These are phyloP conservation scores for Glycyrrhiza uralensis DNA, from an alignment of 306 rosid genomes.

Conservation along the genomic window DNA sequence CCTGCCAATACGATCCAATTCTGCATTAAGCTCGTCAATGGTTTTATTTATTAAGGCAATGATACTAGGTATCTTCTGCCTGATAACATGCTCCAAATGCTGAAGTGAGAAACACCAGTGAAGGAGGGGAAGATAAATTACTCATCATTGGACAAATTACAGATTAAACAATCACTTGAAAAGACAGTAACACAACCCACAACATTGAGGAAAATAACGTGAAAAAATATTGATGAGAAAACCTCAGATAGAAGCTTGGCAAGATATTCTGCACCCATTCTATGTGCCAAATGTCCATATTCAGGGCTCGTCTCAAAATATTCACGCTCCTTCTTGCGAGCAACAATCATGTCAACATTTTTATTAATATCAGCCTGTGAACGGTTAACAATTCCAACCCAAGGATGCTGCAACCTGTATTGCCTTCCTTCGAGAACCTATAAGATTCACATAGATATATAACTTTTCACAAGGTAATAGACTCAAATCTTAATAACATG, in stretches of 20 bases:
- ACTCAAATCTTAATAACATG: not conserved
- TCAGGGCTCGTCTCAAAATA: conserved; percentile 90
- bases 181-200: not conserved
- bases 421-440: conserved; percentile 91
- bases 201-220: not conserved
- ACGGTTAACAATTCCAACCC: conserved; percentile 96
- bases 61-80: conserved; percentile 80
- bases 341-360: conserved; percentile 85
- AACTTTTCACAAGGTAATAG: not conserved
- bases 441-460: conserved; percentile 29
- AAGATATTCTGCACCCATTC: conserved; percentile 95
- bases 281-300: conserved; percentile 86
- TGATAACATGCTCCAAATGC: conserved; percentile 81
- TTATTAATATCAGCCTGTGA: conserved; percentile 48
- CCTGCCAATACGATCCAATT: conserved; percentile 85
- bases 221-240: conserved; percentile 3
- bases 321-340: conserved; percentile 87
- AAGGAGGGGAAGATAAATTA: conserved; percentile 9
- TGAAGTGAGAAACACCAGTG: conserved; percentile 24
- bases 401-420: conserved; percentile 83
- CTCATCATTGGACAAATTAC: not conserved
- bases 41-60: conserved; percentile 75
- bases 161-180: not conserved
- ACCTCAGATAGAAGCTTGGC: conserved; percentile 89
- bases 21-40: conserved; percentile 87